Conservation (phyloP, 306 rosid genomes). For the Rosa lucieae region DNA sequence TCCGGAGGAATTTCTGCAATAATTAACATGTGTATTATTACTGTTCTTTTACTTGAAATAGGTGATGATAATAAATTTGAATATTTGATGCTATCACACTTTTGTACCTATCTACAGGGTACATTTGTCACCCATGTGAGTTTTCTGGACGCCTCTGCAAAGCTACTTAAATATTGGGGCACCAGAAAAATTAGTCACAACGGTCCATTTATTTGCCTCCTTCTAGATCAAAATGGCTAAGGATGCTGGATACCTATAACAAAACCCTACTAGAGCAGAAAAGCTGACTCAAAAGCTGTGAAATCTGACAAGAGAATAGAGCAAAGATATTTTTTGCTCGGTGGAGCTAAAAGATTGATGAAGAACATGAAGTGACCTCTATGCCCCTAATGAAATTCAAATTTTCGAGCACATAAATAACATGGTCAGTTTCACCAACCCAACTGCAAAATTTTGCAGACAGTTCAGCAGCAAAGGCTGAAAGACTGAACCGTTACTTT, state of each 20-base stretch:
- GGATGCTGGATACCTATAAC: neutral
- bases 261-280: neutral
- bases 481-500: neutral
- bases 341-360: neutral
- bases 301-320: neutral
- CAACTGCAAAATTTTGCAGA: conserved; percentile 1
- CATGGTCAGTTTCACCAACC: neutral
- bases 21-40: neutral
- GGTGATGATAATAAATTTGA: neutral
- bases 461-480: neutral
- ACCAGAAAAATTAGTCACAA: conserved; percentile 15
- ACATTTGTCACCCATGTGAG: conserved; percentile 39
- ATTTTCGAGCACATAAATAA: neutral
- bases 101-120: neutral
- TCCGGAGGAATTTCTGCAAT: neutral
- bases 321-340: neutral
- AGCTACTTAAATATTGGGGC: neutral
- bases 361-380: neutral
- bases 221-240: neutral
- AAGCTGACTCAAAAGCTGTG: neutral
- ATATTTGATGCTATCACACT: neutral
- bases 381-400: neutral
- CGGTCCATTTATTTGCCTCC: neutral
- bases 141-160: conserved; percentile 10
- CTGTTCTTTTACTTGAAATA: neutral